Evolutionary conservation across 2,329 filamentous ascomycete species (phyloP), one percentile per base, ranked within the genome.

Genomic region (Coniella vitis): DNA sequence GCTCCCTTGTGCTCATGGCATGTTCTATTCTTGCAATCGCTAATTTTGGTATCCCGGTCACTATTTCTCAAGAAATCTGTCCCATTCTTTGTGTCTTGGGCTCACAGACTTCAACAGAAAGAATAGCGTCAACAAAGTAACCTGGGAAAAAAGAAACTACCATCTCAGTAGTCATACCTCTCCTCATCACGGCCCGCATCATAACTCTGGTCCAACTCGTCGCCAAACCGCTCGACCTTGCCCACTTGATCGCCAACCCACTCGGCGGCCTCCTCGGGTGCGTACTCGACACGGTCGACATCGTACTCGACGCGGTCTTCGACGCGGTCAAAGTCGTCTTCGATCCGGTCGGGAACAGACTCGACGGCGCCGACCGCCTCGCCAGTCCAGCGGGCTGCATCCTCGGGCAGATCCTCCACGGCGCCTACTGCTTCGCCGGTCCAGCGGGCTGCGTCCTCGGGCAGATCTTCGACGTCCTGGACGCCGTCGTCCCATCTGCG

Each of bases 221-320:
- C 49, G 3, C 49, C 49, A 32, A 49, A 40, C 4, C 46, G 49
- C 42, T 52, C 49, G 2, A 49, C 46, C 10, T 52, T 36, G 16
- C 46, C 49, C 7, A 52, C 46, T 12, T 34, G 45, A 37, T 42
- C 40, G 20, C 49, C 49, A 2, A 52, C 38, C 12, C 19, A 47
- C 25, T 40, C 46, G 7, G 49, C 49, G 13, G 42, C 21, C 22
- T 52, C 39, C 46, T 52, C 49, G 3, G 49, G 49, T 13, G 46
- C 49, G 4, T 49, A 12, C 41, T 52, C 49, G 8, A 49, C 49
- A 4, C 45, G 45, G 3, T 52, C 46, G 2, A 49, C 49, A 2
- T 41, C 58, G 50, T 47, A 14, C 51, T 53, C 51, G 2, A 47
- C 41, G 40, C 66, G 58, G 41, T 62, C 62, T 38, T 60, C 45